Base-by-base conservation (phyloP, 768 basidiomycete genomes). In the Trametopsis cervina region DNA sequence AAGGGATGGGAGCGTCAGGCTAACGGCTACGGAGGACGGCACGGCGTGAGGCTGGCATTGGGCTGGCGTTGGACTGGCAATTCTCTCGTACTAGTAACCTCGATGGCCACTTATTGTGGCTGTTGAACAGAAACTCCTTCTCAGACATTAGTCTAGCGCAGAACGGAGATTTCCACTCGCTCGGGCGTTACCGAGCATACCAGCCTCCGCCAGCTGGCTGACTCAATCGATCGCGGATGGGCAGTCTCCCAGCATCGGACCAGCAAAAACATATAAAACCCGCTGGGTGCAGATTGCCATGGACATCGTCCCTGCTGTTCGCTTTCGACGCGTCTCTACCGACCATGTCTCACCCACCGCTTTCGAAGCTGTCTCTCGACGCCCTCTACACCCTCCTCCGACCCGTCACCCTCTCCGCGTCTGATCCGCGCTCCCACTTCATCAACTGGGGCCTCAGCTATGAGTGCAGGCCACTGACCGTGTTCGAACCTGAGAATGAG, bases 391-490 rank as follows among this genome's bases (percentile, higher is more conserved):
- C 62, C 22, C 71, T 74, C 4, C 73, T 90, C 26, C 63, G 67
- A 20, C 77, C 78, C 41, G 71, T 85, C 54, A 78, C 79, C 27
- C 59, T 80, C 50, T 67, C 78, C 46, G 47, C 65, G 38, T 39
- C 61, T 37, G 63, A 66, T 7, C 59, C 69, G 35, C 59, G 65
- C 7, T 63, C 76, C 4, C 62, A 59, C 23, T 94, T 94, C 71
- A 68, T 71, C 4, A 97, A 95, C 69, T 97, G 95, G 95, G 92
- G 83, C 4, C 73, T 68, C 44, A 91, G 88, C 4, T 96, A 84
- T 66, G 60, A 68, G 17, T 90, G 87, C 58, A 59, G 60, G 1
- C 89, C 92, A 15, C 67, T 74, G 39, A 75, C 77, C 18, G 70
- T 91, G 29, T 95, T 94, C 61, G 78, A 80, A 55, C 96, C 95